Conservation (phyloP, 2,329 filamentous ascomycete genomes). For the Cadophora malorum region DNA sequence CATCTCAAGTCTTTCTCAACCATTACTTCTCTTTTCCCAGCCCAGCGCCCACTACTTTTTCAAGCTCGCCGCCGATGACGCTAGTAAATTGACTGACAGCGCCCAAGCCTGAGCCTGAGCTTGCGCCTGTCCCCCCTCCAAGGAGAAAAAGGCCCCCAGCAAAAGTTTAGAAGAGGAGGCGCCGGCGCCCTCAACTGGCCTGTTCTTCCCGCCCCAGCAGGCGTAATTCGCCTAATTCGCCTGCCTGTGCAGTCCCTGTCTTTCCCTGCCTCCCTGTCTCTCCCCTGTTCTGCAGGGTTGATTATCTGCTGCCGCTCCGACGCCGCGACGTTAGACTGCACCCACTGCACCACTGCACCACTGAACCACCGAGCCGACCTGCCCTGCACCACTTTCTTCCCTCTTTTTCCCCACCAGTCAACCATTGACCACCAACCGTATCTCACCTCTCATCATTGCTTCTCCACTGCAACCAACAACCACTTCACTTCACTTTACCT, state of each 20-base stretch:
- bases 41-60: background rate
- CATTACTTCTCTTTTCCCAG: background rate
- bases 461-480: slow-evolving; percentile 9
- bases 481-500: slow-evolving; percentile 15
- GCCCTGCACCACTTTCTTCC: slow-evolving; percentile 13
- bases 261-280: background rate
- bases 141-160: background rate
- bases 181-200: slow-evolving; percentile 9
- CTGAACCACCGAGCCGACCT: background rate
- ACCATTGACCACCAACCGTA: slow-evolving; percentile 16
- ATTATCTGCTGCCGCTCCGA: slow-evolving; percentile 16
- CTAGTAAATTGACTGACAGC: slow-evolving; percentile 22
- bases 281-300: slow-evolving; percentile 1
- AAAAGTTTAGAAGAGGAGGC: background rate
- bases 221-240: background rate
- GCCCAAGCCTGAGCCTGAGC: slow-evolving; percentile 11
- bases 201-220: slow-evolving; percentile 15
- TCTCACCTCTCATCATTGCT: slow-evolving; percentile 19
- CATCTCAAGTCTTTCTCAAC: background rate
- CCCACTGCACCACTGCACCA: slow-evolving; percentile 6
- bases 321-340: background rate
- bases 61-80: slow-evolving; percentile 2
- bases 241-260: background rate
- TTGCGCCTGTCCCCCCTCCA: background rate
- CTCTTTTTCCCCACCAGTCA: background rate